Base-by-base conservation (phyloP, 2,329 filamentous ascomycete species). In the Alternaria conjuncta region DNA sequence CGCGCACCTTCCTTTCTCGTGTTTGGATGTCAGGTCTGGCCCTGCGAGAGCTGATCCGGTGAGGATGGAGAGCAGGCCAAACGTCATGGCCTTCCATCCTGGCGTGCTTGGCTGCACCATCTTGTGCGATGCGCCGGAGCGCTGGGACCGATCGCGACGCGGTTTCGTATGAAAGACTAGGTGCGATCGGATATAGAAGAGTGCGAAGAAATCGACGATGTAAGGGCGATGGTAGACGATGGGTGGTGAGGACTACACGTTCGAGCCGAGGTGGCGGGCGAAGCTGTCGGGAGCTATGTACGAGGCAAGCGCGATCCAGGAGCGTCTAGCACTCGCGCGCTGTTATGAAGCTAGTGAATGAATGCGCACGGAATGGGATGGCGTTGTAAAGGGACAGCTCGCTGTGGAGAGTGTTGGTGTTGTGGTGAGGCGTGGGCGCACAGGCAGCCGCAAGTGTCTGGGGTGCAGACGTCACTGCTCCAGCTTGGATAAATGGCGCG, bases 1-100 rank as follows among this genome's bases (percentile, higher is more conserved):
- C 1, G 95, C 93, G 80, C 95, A 98, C 68, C 95, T 88, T 44
- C 95, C 95, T 54, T 90, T 85, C 81, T 97, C 94, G 73, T 97
- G 95, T 68, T 89, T 92, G 2, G 76, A 67, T 11, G 78, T 80
- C 41, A 78, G 67, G 26, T 77, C 75, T 36, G 77, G 76, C 6
- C 71, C 73, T 11, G 73, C 76, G 26, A 77, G 60, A 23, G 70
- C 72, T 15, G 75, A 60, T n/a, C 66, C 69, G 12, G 72, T 71
- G 36, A 78, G 66, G 36, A 76, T 61, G 57, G 72, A 68, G 36
- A 79, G 61, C 57, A 80, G 61, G 15, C 73, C 75, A 18, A 74
- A 71, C 21, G 74, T 65, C 49, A 68, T 65, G 21, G 66, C 63
- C 57, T 69, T 64, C 74, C 71, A 73, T 66, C 67, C 68, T 55